phyloP scores from a whole-genome alignment of 805 yeast species.

The Candida sonorensis region DNA sequence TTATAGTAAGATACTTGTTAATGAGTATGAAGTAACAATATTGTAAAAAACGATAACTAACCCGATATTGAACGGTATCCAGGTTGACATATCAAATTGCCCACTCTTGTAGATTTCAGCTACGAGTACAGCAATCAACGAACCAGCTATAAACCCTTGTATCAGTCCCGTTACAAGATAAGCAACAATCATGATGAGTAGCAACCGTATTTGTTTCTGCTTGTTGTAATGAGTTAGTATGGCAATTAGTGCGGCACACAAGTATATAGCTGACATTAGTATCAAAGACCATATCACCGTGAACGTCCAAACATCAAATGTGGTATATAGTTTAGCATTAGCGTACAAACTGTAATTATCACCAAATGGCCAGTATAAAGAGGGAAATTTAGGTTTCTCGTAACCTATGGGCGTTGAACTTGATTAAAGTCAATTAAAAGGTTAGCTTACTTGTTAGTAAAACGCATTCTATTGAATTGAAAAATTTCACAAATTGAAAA shows the following conservation, averaged over 20 bases:
- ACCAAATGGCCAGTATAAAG: slow-evolving; percentile 64
- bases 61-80: slow-evolving; percentile 90
- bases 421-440: too few relatives aligned
- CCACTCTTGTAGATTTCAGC: slow-evolving; percentile 78
- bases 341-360: slow-evolving; percentile 26
- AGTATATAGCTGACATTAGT: slow-evolving; percentile 55
- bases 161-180: slow-evolving; percentile 51
- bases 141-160: slow-evolving; percentile 68
- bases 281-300: slow-evolving; percentile 79
- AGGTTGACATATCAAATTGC: slow-evolving; percentile 80
- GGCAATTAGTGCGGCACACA: slow-evolving; percentile 59
- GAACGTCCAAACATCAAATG: slow-evolving; percentile 73
- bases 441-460: too few relatives aligned
- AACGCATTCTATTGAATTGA: too few relatives aligned
- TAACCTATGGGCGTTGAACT: slow-evolving; percentile 68
- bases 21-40: slow-evolving; percentile 59
- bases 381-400: slow-evolving; percentile 71
- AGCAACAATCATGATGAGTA: slow-evolving; percentile 35
- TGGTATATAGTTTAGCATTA: slow-evolving; percentile 57
- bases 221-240: slow-evolving; percentile 39
- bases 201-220: too few relatives aligned
- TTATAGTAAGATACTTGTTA: slow-evolving; percentile 31
- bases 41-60: slow-evolving; percentile 60
- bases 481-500: too few relatives aligned
- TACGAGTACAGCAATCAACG: slow-evolving; percentile 67